Conservation (phyloP, 768 basidiomycete genomes). For the Calocera cornea region DNA sequence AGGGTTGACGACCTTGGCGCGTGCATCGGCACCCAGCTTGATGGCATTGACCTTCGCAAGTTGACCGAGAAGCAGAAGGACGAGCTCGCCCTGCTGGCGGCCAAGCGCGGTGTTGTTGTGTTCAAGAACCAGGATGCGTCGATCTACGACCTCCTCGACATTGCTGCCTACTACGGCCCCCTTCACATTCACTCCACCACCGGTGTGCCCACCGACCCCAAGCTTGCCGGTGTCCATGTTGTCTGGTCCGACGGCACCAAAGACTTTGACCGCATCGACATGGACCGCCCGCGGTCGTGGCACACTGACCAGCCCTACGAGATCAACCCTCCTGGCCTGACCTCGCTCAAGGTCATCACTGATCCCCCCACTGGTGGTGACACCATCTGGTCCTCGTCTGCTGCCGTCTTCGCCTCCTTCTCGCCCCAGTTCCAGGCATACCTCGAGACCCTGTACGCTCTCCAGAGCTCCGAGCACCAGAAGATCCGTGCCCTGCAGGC, state of each 20-base stretch:
- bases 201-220: slow-evolving; percentile 22
- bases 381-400: slow-evolving; percentile 10
- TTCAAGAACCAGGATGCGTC: slow-evolving; percentile 1
- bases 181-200: slow-evolving; percentile 25
- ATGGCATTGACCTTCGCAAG: slow-evolving; percentile 3
- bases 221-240: slow-evolving; percentile 14
- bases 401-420: slow-evolving; percentile 23
- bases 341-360: neutral
- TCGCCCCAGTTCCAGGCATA: slow-evolving; percentile 19
- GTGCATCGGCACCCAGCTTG: neutral
- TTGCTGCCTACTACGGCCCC: slow-evolving; percentile 3
- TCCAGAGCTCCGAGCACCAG: slow-evolving; percentile 22
- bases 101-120: slow-evolving; percentile 1
- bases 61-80: slow-evolving; percentile 3
- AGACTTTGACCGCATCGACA: neutral
- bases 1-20: neutral
- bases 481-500: slow-evolving; percentile 19
- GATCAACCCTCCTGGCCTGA: slow-evolving; percentile 18
- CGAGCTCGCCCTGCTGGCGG: slow-evolving; percentile 1
- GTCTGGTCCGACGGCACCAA: neutral
- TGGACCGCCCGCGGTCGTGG: neutral
- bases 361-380: slow-evolving; percentile 19
- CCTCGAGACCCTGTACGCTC: slow-evolving; percentile 20
- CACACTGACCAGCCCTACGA: slow-evolving; percentile 6
- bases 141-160: slow-evolving; percentile 4